These are phyloP conservation scores for Verticillium isaacii DNA, from an alignment of 2,329 filamentous ascomycete genomes.

Conservation along the genomic window DNA sequence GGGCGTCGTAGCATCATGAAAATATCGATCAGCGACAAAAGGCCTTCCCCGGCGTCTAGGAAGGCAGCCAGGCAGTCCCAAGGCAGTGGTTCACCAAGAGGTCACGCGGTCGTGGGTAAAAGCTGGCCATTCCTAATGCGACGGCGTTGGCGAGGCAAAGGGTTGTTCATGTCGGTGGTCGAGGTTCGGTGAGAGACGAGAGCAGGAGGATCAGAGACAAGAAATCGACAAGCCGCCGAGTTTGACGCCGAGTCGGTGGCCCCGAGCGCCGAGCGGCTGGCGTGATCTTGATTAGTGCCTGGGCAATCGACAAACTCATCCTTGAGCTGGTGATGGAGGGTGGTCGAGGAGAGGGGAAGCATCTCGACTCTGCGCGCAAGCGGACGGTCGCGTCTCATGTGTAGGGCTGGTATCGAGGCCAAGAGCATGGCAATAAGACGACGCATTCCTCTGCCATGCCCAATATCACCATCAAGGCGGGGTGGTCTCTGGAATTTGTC, in stretches of 20 bases:
- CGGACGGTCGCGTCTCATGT: background rate
- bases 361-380: background rate
- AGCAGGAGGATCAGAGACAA: background rate
- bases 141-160: background rate
- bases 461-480: background rate
- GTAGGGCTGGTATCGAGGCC: background rate
- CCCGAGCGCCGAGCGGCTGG: background rate
- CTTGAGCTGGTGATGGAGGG: background rate
- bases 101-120: background rate
- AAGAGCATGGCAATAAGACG: background rate
- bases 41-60: background rate
- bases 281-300: background rate
- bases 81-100: background rate
- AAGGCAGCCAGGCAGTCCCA: background rate
- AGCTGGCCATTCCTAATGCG: background rate
- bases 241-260: background rate
- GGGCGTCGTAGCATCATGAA: background rate
- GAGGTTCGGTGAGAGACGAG: background rate
- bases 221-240: slow-evolving; percentile 1
- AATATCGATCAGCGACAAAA: background rate
- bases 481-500: too few species aligned
- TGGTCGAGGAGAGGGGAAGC: background rate
- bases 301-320: background rate
- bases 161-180: background rate
- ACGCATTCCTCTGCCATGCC: background rate